These are phyloP conservation scores for Rhizopogon sp. DNA, from an alignment of 768 basidiomycete species.

Conservation along the genomic window DNA sequence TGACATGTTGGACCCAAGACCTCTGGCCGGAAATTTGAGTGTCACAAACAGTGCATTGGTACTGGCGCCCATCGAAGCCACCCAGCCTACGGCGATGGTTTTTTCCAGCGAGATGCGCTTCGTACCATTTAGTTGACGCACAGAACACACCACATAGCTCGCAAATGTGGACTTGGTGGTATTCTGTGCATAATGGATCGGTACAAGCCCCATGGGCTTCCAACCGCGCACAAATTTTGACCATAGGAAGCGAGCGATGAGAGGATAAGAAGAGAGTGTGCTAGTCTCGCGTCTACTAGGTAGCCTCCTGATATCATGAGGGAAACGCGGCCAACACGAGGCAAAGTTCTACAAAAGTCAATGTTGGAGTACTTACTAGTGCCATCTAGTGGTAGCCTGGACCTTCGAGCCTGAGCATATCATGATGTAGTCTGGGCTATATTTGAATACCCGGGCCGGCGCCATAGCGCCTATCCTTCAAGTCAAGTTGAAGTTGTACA, in stretches of 20 bases:
- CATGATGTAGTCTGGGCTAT: too few species aligned
- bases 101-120: slow-evolving; percentile 24
- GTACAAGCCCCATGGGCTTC: slow-evolving; percentile 33
- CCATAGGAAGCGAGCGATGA: background rate
- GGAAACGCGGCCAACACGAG: background rate
- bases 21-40: slow-evolving; percentile 2
- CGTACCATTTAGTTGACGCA: slow-evolving; percentile 11
- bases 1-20: slow-evolving; percentile 23
- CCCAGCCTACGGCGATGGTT: slow-evolving; percentile 25
- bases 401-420: too few species aligned
- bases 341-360: background rate
- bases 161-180: slow-evolving; percentile 35
- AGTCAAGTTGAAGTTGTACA: too few species aligned
- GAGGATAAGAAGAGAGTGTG: background rate
- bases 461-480: too few species aligned
- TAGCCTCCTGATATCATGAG: background rate
- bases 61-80: slow-evolving; percentile 12
- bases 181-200: slow-evolving; percentile 21
- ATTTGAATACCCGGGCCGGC: too few species aligned
- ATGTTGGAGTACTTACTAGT: too few species aligned
- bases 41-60: slow-evolving; percentile 30
- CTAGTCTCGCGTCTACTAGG: background rate
- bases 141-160: slow-evolving; percentile 35
- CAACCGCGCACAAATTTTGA: slow-evolving; percentile 31
- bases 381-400: too few species aligned